A percentile compares a stretch with the other conserved stretches of the same genome.
Conservation (phyloP, 2,329 filamentous ascomycete genomes). For the Pseudogymnoascus sp. region DNA sequence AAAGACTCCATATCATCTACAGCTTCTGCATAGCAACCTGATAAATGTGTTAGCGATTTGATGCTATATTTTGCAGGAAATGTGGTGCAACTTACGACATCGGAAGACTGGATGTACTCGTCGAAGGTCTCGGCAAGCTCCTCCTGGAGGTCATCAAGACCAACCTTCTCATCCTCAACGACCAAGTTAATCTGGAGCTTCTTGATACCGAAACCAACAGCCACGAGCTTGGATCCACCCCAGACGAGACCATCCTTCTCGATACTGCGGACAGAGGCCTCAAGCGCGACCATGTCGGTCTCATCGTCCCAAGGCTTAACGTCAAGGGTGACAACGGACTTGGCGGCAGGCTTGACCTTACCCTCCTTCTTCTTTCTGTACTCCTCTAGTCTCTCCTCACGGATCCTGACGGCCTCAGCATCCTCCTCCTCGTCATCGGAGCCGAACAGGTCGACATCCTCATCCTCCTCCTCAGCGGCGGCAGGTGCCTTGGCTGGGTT, state of each 20-base stretch:
- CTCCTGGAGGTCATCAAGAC: constrained; percentile 76
- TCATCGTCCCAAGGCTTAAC: constrained; percentile 99
- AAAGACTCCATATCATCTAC: constrained; percentile 42
- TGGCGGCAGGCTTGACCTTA: constrained; percentile 86
- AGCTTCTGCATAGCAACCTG: constrained; percentile 80
- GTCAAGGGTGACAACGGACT: constrained; percentile 91
- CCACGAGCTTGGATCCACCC: constrained; percentile 82
- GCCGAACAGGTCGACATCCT: constrained; percentile 89
- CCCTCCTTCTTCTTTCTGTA: constrained; percentile 96
- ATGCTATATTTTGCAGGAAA: neutral
- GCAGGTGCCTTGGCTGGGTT: constrained; percentile 79
- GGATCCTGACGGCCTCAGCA: constrained; percentile 71
- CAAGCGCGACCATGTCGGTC: constrained; percentile 80
- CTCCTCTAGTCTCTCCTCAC: constrained; percentile 83
- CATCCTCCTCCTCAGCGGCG: constrained; percentile 63
- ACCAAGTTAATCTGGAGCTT: constrained; percentile 99
- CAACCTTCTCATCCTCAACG: constrained; percentile 94
- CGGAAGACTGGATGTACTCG: constrained; percentile 92
- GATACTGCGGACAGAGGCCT: constrained; percentile 71
- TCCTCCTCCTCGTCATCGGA: constrained; percentile 92
- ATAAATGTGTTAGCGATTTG: constrained; percentile 15
- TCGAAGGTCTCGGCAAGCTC: constrained; percentile 71
- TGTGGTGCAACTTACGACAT: constrained; percentile 50
- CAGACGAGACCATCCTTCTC: constrained; percentile 92
- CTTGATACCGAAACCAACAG: constrained; percentile 95